These are phyloP conservation scores for Falciphora oryzae DNA, from an alignment of 2,329 filamentous ascomycete genomes.

Conservation along the genomic window DNA sequence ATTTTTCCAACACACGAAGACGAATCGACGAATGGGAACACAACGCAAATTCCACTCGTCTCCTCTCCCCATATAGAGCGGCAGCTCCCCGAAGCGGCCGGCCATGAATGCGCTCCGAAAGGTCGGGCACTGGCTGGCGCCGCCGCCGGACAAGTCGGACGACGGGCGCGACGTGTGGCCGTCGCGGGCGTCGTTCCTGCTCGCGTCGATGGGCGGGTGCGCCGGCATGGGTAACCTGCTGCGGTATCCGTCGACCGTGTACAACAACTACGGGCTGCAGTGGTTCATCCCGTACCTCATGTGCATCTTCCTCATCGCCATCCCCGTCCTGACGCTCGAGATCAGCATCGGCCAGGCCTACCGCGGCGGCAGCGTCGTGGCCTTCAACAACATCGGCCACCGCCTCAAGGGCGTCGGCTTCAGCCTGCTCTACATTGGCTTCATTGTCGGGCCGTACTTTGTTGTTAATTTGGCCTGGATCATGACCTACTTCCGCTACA, in stretches of 20 bases:
- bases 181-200: conserved; percentile 47
- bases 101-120: conserved; percentile 21
- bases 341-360: conserved; percentile 66
- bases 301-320: conserved; percentile 49
- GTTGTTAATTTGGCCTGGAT: conserved; percentile 53
- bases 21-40: background rate
- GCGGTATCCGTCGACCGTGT: conserved; percentile 51
- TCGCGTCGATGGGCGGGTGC: conserved; percentile 53
- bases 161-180: conserved; percentile 49
- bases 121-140: conserved; percentile 27
- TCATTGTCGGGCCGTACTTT: conserved; percentile 52
- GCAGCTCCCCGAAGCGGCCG: background rate
- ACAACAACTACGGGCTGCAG: conserved; percentile 54
- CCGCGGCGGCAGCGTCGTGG: conserved; percentile 48
- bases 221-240: conserved; percentile 53
- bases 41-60: background rate
- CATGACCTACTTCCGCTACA: conserved; percentile 52
- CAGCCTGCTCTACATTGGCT: conserved; percentile 45
- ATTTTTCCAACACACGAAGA: background rate
- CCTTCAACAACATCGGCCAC: conserved; percentile 46
- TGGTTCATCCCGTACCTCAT: conserved; percentile 56
- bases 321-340: conserved; percentile 50
- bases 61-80: background rate
- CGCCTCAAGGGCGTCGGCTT: conserved; percentile 49
- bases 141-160: conserved; percentile 29